Base-by-base conservation (phyloP, 2,329 filamentous ascomycete species). In the Colletotrichum lini region DNA sequence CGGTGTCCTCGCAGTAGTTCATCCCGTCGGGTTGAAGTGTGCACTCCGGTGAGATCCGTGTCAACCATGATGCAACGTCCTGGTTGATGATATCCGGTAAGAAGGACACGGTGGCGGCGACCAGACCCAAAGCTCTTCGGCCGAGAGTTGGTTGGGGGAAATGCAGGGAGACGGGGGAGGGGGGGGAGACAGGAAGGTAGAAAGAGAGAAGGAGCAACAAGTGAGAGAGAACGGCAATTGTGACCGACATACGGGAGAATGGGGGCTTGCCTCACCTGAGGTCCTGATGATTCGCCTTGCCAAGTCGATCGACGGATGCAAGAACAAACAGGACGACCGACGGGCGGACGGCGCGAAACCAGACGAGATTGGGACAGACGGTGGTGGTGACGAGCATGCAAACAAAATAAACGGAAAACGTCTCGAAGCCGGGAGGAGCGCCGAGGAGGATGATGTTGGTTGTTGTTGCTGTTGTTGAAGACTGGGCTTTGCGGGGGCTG, bases 281-380 rank as follows among this genome's bases (percentile, higher is more conserved):
- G 35, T 38, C 35, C 9, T 38, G 9, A 38, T 38, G 50, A 54
- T 40, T 54, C 23, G n/a, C 64, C 62, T 47, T 52, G 64, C 68
- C 64, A 63, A 63, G 58, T 68, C n/a, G 58, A 68, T 53, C 40
- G 40, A 68, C 49, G 65, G 47, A 68, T 63, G 65, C 68, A 71
- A 62, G 64, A 50, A 53, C 68, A 47, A 30, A 52, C 45, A 23
- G 54, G 26, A 44, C 30, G 30, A 35, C 35, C 35, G 35, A 38
- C 35, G 35, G 9, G 35, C 35, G 2, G 38, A 40, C 44, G 10
- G 35, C 12, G 40, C 40, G 44, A 52, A 42, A 21, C 42, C 47
- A 35, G 40, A 50, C 35, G 21, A 42, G 8, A 38, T 8, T 52
- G 35, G 47, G 35, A n/a, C 7, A 38, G 15, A 35, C 30, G 5